Percentiles rank a stretch among this genome's conserved stretches.
These are phyloP conservation scores for Plasmodium fragile DNA, from an alignment of 169 alveolate species.

Conservation along the genomic window DNA sequence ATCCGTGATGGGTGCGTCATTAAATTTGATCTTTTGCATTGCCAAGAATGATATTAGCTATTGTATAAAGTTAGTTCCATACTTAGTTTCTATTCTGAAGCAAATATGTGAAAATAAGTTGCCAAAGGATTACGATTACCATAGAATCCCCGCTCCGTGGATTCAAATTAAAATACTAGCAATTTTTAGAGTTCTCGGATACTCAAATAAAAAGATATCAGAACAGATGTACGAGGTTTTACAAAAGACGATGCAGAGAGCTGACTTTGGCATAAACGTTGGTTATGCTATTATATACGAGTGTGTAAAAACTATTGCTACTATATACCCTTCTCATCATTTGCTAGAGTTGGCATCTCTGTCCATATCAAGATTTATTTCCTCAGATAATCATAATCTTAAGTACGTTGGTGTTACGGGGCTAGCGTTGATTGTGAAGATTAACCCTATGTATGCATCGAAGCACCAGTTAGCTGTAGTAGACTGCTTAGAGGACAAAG, in stretches of 20 bases:
- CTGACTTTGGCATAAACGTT: constrained; percentile 90
- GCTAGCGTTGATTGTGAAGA: constrained; percentile 89
- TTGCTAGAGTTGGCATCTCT: constrained; percentile 91
- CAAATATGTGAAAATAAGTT: constrained; percentile 94
- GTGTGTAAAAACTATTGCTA: constrained; percentile 94
- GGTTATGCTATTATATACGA: constrained; percentile 95
- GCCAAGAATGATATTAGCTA: constrained; percentile 83
- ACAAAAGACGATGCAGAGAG: constrained; percentile 89
- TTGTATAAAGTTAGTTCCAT: constrained; percentile 89
- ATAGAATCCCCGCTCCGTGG: constrained; percentile 97
- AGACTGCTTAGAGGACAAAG: constrained; percentile 95
- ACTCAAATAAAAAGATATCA: constrained; percentile 89
- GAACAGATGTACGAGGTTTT: constrained; percentile 94
- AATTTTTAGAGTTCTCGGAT: constrained; percentile 89
- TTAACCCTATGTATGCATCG: constrained; percentile 92
- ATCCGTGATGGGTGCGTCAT: constrained; percentile 95
- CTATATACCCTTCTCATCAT: constrained; percentile 90
- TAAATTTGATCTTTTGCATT: constrained; percentile 89
- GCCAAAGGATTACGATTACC: constrained; percentile 95
- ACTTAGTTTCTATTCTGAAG: constrained; percentile 92
- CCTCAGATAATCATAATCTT: constrained; percentile 92
- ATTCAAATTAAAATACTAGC: constrained; percentile 91
- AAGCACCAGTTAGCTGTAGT: constrained; percentile 93
- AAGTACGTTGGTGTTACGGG: constrained; percentile 95
- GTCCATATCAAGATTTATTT: constrained; percentile 86